Evolutionary conservation across 192 early-diverging fungal species (phyloP).

Genomic region (Coemansia sp.): DNA sequence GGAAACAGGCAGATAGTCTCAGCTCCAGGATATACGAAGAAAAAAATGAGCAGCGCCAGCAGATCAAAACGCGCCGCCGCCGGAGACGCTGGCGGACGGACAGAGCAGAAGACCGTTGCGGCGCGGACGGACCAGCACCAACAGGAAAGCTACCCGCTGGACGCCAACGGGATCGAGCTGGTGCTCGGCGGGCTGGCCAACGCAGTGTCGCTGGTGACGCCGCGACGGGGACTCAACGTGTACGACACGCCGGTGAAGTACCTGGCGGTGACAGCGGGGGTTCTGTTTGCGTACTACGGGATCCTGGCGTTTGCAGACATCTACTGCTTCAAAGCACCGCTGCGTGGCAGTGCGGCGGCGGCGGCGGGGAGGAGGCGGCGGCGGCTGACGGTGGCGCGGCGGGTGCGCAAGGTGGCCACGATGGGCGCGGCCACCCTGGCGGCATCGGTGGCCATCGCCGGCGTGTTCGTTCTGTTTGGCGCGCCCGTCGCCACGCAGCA

Average conservation of each 20-base stretch:
- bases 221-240: conserved; percentile 36
- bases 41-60: not conserved
- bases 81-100: not conserved
- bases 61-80: conserved; percentile 5
- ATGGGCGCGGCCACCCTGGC: conserved; percentile 18
- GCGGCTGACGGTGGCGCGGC: conserved; percentile 1
- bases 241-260: conserved; percentile 43
- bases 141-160: conserved; percentile 44
- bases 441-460: conserved; percentile 4
- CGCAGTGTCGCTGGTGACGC: conserved; percentile 37
- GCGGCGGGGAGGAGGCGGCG: not conserved
- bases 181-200: conserved; percentile 44
- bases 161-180: conserved; percentile 45
- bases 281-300: conserved; percentile 47
- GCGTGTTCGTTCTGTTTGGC: conserved; percentile 41
- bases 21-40: not conserved
- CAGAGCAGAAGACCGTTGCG: not conserved
- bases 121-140: not conserved
- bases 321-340: conserved; percentile 40
- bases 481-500: conserved; percentile 36
- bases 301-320: conserved; percentile 36
- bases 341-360: not conserved
- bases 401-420: conserved; percentile 8
- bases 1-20: too few species aligned
- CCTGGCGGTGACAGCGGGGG: conserved; percentile 20